A percentile compares a stretch with the other conserved stretches of the same genome.
phyloP scores from a whole-genome alignment of 441 rosid species.

The Rhodomyrtus psidioides region DNA sequence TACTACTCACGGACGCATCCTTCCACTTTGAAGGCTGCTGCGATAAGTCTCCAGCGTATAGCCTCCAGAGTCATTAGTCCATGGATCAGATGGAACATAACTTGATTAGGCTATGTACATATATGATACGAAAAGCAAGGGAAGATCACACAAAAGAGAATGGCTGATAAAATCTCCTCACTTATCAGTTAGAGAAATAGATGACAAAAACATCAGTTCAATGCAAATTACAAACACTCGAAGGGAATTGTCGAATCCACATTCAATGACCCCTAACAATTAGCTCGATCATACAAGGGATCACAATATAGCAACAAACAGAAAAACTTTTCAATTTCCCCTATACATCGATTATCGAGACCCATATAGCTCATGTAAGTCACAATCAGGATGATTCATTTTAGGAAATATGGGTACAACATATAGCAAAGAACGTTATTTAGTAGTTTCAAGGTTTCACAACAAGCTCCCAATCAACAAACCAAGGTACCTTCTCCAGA shows the following conservation, averaged over 20 bases:
- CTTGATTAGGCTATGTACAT: conserved; percentile 22
- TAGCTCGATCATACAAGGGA: not conserved
- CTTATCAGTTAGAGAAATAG: not conserved
- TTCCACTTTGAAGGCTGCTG: conserved; percentile 20
- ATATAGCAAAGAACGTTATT: not conserved
- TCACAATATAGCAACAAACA: not conserved
- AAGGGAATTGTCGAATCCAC: not conserved
- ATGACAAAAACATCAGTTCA: not conserved
- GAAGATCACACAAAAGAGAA: not conserved
- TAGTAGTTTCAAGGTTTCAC: conserved; percentile 18
- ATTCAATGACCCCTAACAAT: not conserved
- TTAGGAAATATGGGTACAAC: not conserved
- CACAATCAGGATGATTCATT: not conserved
- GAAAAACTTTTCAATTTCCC: not conserved
- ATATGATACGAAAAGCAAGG: not conserved
- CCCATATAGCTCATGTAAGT: not conserved
- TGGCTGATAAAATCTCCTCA: not conserved
- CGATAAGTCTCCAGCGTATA: conserved; percentile 41
- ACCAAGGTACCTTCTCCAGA: conserved; percentile 99
- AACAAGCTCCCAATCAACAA: conserved; percentile 52
- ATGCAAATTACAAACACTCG: not conserved
- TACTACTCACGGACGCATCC: conserved; percentile 29
- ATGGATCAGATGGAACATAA: conserved; percentile 60
- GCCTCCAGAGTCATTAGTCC: conserved; percentile 56
- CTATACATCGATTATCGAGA: not conserved